Base-by-base conservation (phyloP, 192 early-diverging fungal species). In the Coemansia sp. region DNA sequence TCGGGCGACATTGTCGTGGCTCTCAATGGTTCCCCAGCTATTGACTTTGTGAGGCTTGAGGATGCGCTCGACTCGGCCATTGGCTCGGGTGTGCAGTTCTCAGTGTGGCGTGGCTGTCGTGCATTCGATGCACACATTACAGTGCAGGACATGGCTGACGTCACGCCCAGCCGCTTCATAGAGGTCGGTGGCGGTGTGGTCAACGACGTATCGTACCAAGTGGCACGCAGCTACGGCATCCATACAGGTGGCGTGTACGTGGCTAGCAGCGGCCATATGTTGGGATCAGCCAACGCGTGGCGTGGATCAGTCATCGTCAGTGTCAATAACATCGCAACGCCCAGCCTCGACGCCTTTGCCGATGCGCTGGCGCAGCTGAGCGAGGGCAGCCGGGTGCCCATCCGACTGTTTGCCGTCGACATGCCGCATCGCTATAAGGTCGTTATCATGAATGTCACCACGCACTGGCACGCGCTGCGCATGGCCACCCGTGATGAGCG, bases 171-270 rank as follows among this genome's bases (percentile, higher is more conserved):
- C 72, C 72, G 87, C 33, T 94, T 88, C 68, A 80, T 97, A 2
- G 91, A 96, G 67, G 84, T 95, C 21, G 95, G 95, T 59, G 96
- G 95, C 56, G 92, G 86, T 27, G 86, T 91, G 29, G 84, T 93
- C 43, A 86, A 93, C 71, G 83, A 88, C 33, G 57, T 93, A 24
- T 89, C 87, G 15, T 91, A 90, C 69, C 88, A 91, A 56, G 55
- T 93, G 1, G 91, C 91, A 0, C 84, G 88, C 58, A 83, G 82
- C 22, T 91, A 90, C 74, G 82, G 83, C 4, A 84, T 87, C 14
- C 83, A 89, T 3, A 81, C 86, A 26, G 78, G 82, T 33, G 95
- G 95, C 55, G 87, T 94, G 0, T 95, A 93, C 67, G 89, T 98
- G 11, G 86, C 92, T 22, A 86, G 84, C 18, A 70, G 73, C 62